Base-by-base conservation (phyloP, 495 filamentous ascomycete species). In the Glonium stellatum region DNA sequence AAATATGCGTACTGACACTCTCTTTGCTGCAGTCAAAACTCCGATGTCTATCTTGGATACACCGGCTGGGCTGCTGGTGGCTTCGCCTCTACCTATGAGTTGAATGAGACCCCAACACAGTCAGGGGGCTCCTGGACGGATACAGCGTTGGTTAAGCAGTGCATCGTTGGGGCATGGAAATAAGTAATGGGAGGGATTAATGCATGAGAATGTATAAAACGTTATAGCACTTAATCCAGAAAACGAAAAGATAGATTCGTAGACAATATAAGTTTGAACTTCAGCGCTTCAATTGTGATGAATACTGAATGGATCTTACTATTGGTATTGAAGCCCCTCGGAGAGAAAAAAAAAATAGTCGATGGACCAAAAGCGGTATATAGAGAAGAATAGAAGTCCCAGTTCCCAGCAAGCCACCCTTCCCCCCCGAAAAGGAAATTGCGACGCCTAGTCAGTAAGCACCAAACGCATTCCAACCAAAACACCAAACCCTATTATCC, bases 11-110 rank as follows among this genome's bases (percentile, higher is more conserved):
- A 59, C 46, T 46, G 31, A 6, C 51, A 27, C 36, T 11, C 13
- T 13, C 22, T 48, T n/a, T n/a, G n/a, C n/a, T n/a, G n/a, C n/a
- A 64, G 61, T 65, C 59, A 65, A 55, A 81, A 82, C 62, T 66
- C 75, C 5, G 80, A 80, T 51, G 78, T 80, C 39, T 82, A 76
- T 62, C 62, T 82, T 4, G 80, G 79, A 4, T 82, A 75, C 56
- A 70, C 75, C 19, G 78, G 75, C 11, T 84, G 81, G 81, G 68
- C 75, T 0, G 80, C 81, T 6, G 81, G 80, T 1, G 65, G 71
- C 3, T 82, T 82, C 66, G 70, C 71, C 42, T 67, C 75, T 1
- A 72, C 71, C 0, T 80, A 80, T 48, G 67, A 74, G 15, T 57
- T 80, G 57, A 73, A 71, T 59, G 61, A 78, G 57, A 79, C 77